Conservation (phyloP, 257 asterid genomes). For the Avicennia marina region DNA sequence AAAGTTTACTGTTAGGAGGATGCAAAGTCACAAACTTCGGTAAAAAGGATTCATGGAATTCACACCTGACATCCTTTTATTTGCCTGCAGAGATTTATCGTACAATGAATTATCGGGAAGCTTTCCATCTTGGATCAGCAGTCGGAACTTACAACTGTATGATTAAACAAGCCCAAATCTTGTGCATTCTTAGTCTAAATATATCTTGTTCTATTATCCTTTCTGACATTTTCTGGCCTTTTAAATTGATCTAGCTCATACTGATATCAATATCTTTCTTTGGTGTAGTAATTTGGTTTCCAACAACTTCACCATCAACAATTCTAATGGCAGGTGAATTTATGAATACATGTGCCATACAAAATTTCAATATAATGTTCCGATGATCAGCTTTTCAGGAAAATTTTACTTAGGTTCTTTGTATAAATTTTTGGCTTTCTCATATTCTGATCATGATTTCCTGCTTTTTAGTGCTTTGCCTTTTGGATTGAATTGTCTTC, state of each 20-base stretch:
- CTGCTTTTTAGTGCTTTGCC: slow-evolving; percentile 47
- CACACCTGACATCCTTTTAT: not conserved
- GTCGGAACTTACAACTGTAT: slow-evolving; percentile 51
- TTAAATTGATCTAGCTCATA: not conserved
- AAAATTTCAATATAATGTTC: not conserved
- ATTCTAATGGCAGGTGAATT: slow-evolving; percentile 48
- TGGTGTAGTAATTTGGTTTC: slow-evolving; percentile 58
- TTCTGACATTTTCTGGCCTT: not conserved
- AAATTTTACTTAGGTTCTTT: too few relatives aligned
- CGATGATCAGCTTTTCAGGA: not conserved
- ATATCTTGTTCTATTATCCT: not conserved
- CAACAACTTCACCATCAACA: slow-evolving; percentile 54
- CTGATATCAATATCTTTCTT: not conserved
- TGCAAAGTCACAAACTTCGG: not conserved
- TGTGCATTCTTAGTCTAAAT: not conserved
- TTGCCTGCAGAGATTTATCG: slow-evolving; percentile 59
- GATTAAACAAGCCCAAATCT: not conserved
- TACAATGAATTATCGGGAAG: slow-evolving; percentile 71
- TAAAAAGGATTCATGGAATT: not conserved
- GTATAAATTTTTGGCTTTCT: not conserved
- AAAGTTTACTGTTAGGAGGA: not conserved
- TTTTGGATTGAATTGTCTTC: slow-evolving; percentile 64
- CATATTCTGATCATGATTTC: slow-evolving; percentile 6
- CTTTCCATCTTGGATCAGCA: slow-evolving; percentile 68
- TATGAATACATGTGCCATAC: too few relatives aligned